Percentiles rank a stretch among this genome's conserved stretches.
Evolutionary conservation across 164 flowering plant genomes (phyloP).

Genomic region (Magnolia kwangsiensis): DNA sequence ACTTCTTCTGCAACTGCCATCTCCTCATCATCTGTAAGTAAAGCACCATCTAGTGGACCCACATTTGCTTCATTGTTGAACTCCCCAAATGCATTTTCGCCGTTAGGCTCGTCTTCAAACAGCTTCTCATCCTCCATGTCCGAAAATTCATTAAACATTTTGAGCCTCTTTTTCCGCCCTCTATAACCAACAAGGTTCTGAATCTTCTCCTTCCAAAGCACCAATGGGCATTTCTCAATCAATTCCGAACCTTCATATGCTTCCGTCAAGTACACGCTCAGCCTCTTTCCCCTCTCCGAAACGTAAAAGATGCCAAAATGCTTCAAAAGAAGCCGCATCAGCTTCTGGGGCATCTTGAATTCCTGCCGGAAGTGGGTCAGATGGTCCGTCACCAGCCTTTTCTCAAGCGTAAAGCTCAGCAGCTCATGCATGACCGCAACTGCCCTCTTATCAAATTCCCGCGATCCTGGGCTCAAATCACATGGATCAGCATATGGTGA

Average conservation of each 20-base stretch:
- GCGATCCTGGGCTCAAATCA: constrained; percentile 61
- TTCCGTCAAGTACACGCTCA: constrained; percentile 77
- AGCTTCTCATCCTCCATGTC: constrained; percentile 49
- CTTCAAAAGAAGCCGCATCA: constrained; percentile 85
- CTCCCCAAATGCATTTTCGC: constrained; percentile 20
- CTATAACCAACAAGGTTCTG: constrained; percentile 56
- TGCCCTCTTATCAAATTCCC: constrained; percentile 89
- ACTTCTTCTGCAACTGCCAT: constrained; percentile 53
- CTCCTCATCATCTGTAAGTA: constrained; percentile 30
- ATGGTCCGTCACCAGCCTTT: constrained; percentile 80
- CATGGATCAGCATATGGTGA: constrained; percentile 93
- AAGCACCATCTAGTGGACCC: constrained; percentile 26
- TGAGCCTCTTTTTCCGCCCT: constrained; percentile 51
- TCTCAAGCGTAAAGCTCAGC: constrained; percentile 82
- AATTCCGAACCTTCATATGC: constrained; percentile 82
- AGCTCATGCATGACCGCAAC: constrained; percentile 89
- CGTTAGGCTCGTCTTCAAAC: constrained; percentile 32
- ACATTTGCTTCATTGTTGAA: constrained; percentile 29
- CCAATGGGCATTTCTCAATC: constrained; percentile 71
- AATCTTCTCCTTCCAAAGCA: constrained; percentile 87
- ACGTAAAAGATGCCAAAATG: constrained; percentile 93
- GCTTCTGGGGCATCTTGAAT: constrained; percentile 82
- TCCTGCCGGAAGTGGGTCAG: constrained; percentile 81
- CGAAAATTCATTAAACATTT: constrained; percentile 44
- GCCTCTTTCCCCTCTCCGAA: constrained; percentile 91